Base-by-base conservation (phyloP, 192 early-diverging fungal species). In the Gamsiella multidivaricata region DNA sequence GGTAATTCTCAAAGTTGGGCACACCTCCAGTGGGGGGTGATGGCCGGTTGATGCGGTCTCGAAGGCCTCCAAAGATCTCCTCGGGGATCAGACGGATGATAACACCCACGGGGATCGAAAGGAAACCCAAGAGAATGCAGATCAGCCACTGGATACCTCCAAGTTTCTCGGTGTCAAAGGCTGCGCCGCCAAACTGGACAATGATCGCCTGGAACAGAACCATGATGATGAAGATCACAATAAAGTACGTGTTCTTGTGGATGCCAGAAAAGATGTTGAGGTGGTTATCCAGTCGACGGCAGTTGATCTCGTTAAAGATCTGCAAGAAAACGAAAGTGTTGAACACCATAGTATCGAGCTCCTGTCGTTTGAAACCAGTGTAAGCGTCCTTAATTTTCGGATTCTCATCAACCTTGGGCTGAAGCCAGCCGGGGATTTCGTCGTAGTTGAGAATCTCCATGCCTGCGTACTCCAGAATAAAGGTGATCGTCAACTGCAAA, bases 261-360 rank as follows among this genome's bases (percentile, higher is more conserved):
- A 97, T 87, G 59, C 90, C 88, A 54, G 87, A 79, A 84, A 99
- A 96, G 61, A 98, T 90, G 79, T 99, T 99, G 54, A 96, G 53
- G 43, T 90, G 87, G 54, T 87, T 87, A 74, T 91, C 87, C 54
- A 93, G 82, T 29, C 88, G 85, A 26, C 94, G 93, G 70, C 87
- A 90, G 82, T 84, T 89, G 67, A 52, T 23, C 82, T 94, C 89
- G 84, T 94, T 95, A 69, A 95, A 94, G 26, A 96, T 84, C 82
- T 97, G 95, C 65, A 93, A 85, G 66, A 94, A 93, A 2, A 96
- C 92, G 81, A 98, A 98, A 5, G 93, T 90, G 75, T 95, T 98
- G 80, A 96, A 98, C 23, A 98, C 92, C 54, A 96, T 73, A 9
- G 94, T 95, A 54, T 91, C 88, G 41, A 94, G 81, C 2, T 69